Evolutionary conservation across 768 basidiomycete genomes (phyloP).

Genomic region (Termitomyces sp.): DNA sequence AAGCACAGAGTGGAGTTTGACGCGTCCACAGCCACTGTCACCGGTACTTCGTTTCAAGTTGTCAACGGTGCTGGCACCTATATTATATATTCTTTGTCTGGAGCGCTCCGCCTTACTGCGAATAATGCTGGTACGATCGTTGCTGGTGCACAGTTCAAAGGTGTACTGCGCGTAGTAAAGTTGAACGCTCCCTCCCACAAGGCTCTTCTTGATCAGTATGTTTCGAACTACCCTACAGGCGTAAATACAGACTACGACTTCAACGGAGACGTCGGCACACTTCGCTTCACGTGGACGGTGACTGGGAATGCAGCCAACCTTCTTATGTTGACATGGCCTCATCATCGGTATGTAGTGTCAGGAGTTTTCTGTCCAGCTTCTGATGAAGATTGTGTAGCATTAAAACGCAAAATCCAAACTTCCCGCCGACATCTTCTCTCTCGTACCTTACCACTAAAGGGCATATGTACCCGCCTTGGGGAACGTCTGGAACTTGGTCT

Average conservation of each 20-base stretch:
- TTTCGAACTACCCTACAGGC: constrained; percentile 23
- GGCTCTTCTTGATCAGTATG: constrained; percentile 23
- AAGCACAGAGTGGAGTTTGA: background rate
- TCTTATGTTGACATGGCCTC: constrained; percentile 28
- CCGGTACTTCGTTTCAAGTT: constrained; percentile 23
- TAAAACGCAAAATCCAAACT: constrained; percentile 21
- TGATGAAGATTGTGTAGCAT: background rate
- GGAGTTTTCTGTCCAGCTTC: background rate
- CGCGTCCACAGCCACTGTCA: constrained; percentile 16
- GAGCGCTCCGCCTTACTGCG: constrained; percentile 22
- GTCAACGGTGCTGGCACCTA: constrained; percentile 25
- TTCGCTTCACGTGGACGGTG: constrained; percentile 26
- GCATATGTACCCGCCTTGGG: constrained; percentile 26
- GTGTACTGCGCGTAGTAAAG: constrained; percentile 25
- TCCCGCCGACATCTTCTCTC: constrained; percentile 18
- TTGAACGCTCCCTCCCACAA: constrained; percentile 20
- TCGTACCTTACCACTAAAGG: constrained; percentile 29
- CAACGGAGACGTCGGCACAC: constrained; percentile 20
- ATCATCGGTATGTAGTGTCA: constrained; percentile 21
- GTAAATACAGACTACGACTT: constrained; percentile 25
- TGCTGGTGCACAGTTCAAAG: constrained; percentile 18
- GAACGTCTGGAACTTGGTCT: constrained; percentile 24
- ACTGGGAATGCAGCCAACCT: constrained; percentile 22
- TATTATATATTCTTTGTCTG: constrained; percentile 24
- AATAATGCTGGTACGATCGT: constrained; percentile 18